These are phyloP conservation scores for Epichloe sp. DNA, from an alignment of 2,329 filamentous ascomycete genomes.

Conservation along the genomic window DNA sequence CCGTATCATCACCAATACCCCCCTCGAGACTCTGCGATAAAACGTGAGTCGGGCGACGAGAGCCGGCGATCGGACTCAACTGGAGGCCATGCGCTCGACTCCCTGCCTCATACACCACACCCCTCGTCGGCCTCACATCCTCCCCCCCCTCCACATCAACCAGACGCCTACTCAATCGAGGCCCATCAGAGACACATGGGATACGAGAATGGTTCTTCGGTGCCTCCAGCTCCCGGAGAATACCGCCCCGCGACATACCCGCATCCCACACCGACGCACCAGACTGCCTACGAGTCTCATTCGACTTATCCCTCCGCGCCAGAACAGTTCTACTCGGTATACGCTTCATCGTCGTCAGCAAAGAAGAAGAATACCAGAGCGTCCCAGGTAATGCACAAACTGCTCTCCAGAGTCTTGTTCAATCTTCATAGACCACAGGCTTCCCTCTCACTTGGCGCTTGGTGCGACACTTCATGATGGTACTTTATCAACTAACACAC, in stretches of 20 bases:
- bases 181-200: slow-evolving; percentile 38
- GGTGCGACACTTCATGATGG: too few species aligned
- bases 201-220: slow-evolving; percentile 34
- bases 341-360: slow-evolving; percentile 26
- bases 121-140: slow-evolving; percentile 17
- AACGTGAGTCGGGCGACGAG: slow-evolving; percentile 41
- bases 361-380: slow-evolving; percentile 54
- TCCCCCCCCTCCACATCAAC: slow-evolving; percentile 16
- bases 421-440: not conserved
- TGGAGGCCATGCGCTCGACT: slow-evolving; percentile 26
- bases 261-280: slow-evolving; percentile 27
- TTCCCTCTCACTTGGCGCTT: not conserved
- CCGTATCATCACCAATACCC: slow-evolving; percentile 30
- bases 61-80: slow-evolving; percentile 40
- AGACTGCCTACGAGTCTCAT: slow-evolving; percentile 25
- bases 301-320: slow-evolving; percentile 18
- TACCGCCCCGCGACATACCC: slow-evolving; percentile 29
- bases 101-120: slow-evolving; percentile 19
- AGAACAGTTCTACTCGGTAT: slow-evolving; percentile 27
- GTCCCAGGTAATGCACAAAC: slow-evolving; percentile 36
- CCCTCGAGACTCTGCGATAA: slow-evolving; percentile 40
- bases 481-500: not conserved
- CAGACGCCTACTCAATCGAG: slow-evolving; percentile 27
- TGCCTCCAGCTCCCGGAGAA: slow-evolving; percentile 30
- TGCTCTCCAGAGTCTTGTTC: not conserved